Evolutionary conservation across 371 early-diverging fungal species (phyloP), one percentile per base, ranked within the genome.

Genomic region (Mucor sp.): DNA sequence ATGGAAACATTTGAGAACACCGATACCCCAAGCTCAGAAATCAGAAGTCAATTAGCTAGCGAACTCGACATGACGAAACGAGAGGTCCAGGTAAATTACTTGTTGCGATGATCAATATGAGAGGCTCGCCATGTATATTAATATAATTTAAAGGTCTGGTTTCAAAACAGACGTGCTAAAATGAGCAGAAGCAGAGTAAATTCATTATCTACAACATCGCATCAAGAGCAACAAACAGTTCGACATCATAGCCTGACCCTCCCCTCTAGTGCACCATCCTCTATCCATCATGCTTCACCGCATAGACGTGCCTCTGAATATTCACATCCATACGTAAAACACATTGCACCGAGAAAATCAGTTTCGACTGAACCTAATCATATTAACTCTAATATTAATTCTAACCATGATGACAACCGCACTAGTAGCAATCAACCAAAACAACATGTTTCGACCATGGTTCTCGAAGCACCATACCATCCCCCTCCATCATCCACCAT

Each of bases 141-240:
- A 41, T 32, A 19, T 17, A 47, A 12, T 15, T 35, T 11, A 53
- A 50, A 97, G 81, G 94, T 97, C 65, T 97, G 99, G 99, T 98
- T 98, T 86, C 99, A 98, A 78, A 98, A 98, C 86, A 85, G 94
- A 69, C 87, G 99, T 56, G 95, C 95, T 11, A 95, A 94, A 74
- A 86, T 88, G 21, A 95, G 33, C 15, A 57, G 93, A 47, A 50
- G 39, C 41, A 59, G 35, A 41, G 14, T 25, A 3, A 53, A 53
- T 15, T 27, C 53, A 53, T 53, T 53, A 6, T 53, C 53, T 15
- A 27, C 53, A 27, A 14, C 27, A 53, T 53, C 53, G 14, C n/a
- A 30, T 21, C 25, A 14, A 41, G 41, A 27, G 27, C 43, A 76
- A 74, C 35, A 74, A 78, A 63, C 56, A 43, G 25, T 17, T 6